Evolutionary conservation across 2,329 filamentous ascomycete species (phyloP), one percentile per base, ranked within the genome.

Genomic region (Venturia nashicola): DNA sequence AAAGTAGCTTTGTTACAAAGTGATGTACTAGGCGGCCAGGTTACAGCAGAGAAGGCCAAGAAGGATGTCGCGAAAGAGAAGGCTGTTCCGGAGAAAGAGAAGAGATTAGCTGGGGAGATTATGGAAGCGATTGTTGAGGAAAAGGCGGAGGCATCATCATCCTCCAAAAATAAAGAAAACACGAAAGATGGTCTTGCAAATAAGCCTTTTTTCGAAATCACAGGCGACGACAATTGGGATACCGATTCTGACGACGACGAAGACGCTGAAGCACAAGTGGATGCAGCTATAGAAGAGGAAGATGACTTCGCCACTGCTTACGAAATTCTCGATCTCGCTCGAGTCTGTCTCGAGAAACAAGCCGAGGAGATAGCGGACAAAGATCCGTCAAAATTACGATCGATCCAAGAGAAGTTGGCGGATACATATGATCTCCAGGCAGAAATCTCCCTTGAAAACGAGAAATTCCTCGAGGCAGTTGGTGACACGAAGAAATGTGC

Each of bases 371-470:
- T 61, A 84, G 83, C 69, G 76, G 75, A 7, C 76, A 73, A 46
- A 75, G 69, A 67, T 65, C 73, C 67, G 65, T 75, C 48, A 66
- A 64, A 66, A 65, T 20, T 61, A 65, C 71, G 69, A 48, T 85
- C 89, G 66, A 80, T 92, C 71, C 92, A 91, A 75, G 90, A 96
- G 75, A 86, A 91, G 64, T 83, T 97, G 42, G 91, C 91, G 66
- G 94, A 99, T 72, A 96, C 91, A 9, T 91, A 97, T 73, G 92
- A 97, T 73, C 83, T 96, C 64, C 88, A 97, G 67, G 90, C 92
- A 11, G 94, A 99, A 76, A 97, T 99, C 67, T 95, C 89, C n/a
- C 81, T 99, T 36, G 94, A 99, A 77, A 96, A 94, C 69, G 94
- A 97, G 76, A 87, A 89, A 78, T 99, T 96, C 72, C 81, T 84